Evolutionary conservation across 306 rosid genomes (phyloP).

Genomic region (Gillenia trifoliata): DNA sequence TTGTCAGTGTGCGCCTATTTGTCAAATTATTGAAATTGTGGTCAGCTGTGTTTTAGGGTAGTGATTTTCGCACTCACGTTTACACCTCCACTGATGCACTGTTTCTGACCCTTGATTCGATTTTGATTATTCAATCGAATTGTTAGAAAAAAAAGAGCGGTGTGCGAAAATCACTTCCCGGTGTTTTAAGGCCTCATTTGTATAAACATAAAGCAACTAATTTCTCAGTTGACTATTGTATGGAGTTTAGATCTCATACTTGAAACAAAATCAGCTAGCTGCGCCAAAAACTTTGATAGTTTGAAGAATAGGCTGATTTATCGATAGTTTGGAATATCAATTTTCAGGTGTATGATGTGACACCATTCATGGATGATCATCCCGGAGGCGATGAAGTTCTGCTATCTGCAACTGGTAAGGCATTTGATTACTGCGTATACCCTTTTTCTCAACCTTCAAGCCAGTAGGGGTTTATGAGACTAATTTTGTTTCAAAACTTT

Average conservation of each 20-base stretch:
- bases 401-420: constrained; percentile 74
- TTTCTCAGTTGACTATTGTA: background rate
- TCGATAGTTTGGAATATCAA: background rate
- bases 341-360: constrained; percentile 76
- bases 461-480: background rate
- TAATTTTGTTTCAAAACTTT: constrained; percentile 14
- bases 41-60: background rate
- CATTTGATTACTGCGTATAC: background rate
- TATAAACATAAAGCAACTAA: background rate
- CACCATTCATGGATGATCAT: constrained; percentile 94
- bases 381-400: constrained; percentile 97
- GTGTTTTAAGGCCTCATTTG: too few species aligned
- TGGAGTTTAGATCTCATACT: background rate
- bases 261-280: background rate
- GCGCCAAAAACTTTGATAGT: background rate
- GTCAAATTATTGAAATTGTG: too few species aligned
- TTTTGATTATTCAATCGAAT: background rate
- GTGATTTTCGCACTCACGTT: too few species aligned
- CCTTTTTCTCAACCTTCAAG: background rate
- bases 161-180: too few species aligned
- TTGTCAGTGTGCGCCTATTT: background rate
- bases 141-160: too few species aligned
- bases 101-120: background rate
- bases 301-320: background rate
- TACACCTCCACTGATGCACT: too few species aligned